Percentiles rank a stretch among this genome's conserved stretches.
phyloP scores from a whole-genome alignment of 2,329 filamentous ascomycete species.

The Epichloe festucae region DNA sequence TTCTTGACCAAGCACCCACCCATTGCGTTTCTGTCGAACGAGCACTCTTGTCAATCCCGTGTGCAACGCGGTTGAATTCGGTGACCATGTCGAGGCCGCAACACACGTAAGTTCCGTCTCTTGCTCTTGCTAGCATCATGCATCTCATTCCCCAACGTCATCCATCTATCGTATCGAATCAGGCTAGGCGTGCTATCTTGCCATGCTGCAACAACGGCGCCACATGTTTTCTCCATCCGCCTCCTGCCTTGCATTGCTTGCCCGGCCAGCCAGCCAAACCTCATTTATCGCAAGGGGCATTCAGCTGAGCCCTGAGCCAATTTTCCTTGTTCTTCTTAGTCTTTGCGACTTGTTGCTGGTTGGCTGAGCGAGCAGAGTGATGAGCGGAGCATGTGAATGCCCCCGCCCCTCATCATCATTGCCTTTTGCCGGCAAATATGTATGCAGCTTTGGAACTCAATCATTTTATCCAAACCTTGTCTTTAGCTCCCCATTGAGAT shows the following conservation, averaged over 20 bases:
- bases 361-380: background rate
- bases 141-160: slow-evolving; percentile 10
- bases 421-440: background rate
- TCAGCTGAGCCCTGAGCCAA: background rate
- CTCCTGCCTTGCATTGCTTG: background rate
- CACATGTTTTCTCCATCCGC: slow-evolving; percentile 5
- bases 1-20: background rate
- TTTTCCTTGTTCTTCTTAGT: background rate
- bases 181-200: slow-evolving; percentile 5
- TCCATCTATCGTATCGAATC: slow-evolving; percentile 16
- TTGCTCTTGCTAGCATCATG: slow-evolving; percentile 3
- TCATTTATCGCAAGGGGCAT: too few species aligned
- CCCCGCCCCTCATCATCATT: background rate
- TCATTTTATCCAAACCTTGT: background rate
- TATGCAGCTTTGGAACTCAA: too few species aligned
- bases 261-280: background rate
- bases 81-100: slow-evolving; percentile 17
- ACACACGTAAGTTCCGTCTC: slow-evolving; percentile 20
- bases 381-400: slow-evolving; percentile 1
- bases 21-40: background rate
- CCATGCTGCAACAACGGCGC: slow-evolving; percentile 7
- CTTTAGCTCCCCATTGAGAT: background rate
- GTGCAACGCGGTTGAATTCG: background rate
- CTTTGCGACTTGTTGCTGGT: background rate
- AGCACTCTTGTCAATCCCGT: background rate